Conservation (phyloP, 2,329 filamentous ascomycete species). For the Fusarium anguioides region DNA sequence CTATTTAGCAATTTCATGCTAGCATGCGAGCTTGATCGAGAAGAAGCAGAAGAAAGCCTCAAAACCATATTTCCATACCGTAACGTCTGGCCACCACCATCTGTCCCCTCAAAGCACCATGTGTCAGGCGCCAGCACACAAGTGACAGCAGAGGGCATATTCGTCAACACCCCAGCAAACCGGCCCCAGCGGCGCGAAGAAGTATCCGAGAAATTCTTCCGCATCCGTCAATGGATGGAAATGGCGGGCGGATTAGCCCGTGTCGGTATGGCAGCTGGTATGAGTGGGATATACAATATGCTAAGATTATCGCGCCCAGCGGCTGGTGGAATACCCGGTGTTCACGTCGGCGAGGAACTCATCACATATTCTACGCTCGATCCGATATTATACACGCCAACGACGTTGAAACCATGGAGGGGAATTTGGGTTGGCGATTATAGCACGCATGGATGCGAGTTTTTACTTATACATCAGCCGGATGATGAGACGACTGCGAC, state of each 20-base stretch:
- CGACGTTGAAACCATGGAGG: slow-evolving; percentile 80
- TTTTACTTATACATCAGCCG: slow-evolving; percentile 82
- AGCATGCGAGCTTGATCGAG: slow-evolving; percentile 61
- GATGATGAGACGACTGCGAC: slow-evolving; percentile 55
- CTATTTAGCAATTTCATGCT: slow-evolving; percentile 77
- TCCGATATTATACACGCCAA: slow-evolving; percentile 81
- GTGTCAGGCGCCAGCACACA: slow-evolving; percentile 50
- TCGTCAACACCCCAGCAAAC: slow-evolving; percentile 44
- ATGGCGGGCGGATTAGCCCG: slow-evolving; percentile 57
- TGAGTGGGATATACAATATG: slow-evolving; percentile 32
- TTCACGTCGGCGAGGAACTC: slow-evolving; percentile 65
- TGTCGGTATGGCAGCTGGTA: slow-evolving; percentile 45
- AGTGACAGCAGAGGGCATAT: slow-evolving; percentile 38
- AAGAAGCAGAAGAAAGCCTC: slow-evolving; percentile 49
- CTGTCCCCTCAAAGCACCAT: slow-evolving; percentile 72
- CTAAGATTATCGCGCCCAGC: slow-evolving; percentile 30
- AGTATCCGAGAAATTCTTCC: slow-evolving; percentile 76
- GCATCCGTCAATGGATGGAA: slow-evolving; percentile 81
- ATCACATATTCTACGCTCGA: slow-evolving; percentile 79
- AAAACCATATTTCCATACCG: slow-evolving; percentile 56
- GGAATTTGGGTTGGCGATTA: slow-evolving; percentile 96
- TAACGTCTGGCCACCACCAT: slow-evolving; percentile 80
- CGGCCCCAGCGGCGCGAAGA: slow-evolving; percentile 64
- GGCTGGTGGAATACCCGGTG: slow-evolving; percentile 47
- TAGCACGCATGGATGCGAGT: slow-evolving; percentile 87